Percentiles rank a stretch among this genome's conserved stretches.
phyloP scores from a whole-genome alignment of 139 green algal species.

The Penium margaritaceum region DNA sequence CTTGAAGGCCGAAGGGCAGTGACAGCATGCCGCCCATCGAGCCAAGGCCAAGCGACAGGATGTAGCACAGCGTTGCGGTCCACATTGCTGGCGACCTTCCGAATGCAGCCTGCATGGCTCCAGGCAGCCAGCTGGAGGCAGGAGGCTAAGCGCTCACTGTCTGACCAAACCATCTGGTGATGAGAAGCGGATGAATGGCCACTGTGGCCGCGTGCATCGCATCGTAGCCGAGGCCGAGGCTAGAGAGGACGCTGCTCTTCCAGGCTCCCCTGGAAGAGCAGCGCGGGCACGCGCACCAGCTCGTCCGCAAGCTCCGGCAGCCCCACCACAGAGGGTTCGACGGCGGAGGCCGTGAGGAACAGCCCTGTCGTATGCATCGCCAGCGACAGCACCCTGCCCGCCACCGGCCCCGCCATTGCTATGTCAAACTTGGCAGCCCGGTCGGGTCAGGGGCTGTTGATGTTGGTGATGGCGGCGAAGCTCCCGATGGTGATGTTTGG shows the following conservation, averaged over 20 bases:
- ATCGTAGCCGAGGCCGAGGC: neutral
- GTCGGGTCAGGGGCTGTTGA: constrained; percentile 3
- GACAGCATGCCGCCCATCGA: too few species aligned
- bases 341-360: neutral
- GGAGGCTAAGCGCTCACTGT: too few species aligned
- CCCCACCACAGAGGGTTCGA: too few species aligned
- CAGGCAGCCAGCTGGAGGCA: too few species aligned
- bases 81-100: too few species aligned
- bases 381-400: constrained; percentile 4
- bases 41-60: too few species aligned
- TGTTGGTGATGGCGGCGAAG: constrained; percentile 84
- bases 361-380: neutral
- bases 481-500: constrained; percentile 79
- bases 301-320: neutral
- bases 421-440: constrained; percentile 21
- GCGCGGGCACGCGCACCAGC: constrained; percentile 11
- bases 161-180: neutral
- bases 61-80: too few species aligned
- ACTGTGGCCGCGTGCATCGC: neutral
- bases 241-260: neutral
- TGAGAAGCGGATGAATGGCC: neutral
- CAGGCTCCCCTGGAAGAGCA: constrained; percentile 12
- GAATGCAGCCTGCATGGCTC: too few species aligned
- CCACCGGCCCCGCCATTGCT: constrained; percentile 1
- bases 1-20: constrained; percentile 19